Percentiles rank a stretch among this genome's conserved stretches.
Conservation (phyloP, 140 eudicot species). For the Senecio squalidus region DNA sequence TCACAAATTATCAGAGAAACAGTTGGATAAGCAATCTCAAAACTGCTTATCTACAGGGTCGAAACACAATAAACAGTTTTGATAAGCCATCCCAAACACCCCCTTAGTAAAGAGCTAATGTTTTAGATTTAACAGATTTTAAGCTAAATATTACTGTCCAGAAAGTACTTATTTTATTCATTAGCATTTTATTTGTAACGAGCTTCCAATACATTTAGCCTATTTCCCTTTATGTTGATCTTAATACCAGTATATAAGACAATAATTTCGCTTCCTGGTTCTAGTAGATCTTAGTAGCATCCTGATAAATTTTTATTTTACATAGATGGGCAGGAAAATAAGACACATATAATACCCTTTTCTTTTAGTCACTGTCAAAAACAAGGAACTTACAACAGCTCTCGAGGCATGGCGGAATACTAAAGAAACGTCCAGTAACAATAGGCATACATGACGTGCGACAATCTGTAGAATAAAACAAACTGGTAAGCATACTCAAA, state of each 20-base stretch:
- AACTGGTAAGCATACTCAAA: background rate
- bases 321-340: background rate
- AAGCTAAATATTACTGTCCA: background rate
- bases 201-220: background rate
- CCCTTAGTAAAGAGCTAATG: background rate
- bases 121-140: background rate
- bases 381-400: slow-evolving; percentile 64
- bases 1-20: no score
- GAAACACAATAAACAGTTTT: no score
- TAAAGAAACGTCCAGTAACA: slow-evolving; percentile 80
- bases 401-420: slow-evolving; percentile 58
- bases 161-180: slow-evolving; percentile 4
- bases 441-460: slow-evolving; percentile 75
- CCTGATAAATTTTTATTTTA: background rate
- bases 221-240: background rate
- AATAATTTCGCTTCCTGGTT: background rate
- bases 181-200: background rate
- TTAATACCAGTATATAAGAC: background rate
- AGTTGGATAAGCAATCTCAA: no score
- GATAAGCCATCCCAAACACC: no score
- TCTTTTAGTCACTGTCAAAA: slow-evolving; percentile 3
- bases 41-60: no score
- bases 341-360: background rate
- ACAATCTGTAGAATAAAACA: slow-evolving; percentile 46
- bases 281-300: slow-evolving; percentile 10